Conservation (phyloP, 768 basidiomycete genomes). For the Plicaturopsis crispa region DNA sequence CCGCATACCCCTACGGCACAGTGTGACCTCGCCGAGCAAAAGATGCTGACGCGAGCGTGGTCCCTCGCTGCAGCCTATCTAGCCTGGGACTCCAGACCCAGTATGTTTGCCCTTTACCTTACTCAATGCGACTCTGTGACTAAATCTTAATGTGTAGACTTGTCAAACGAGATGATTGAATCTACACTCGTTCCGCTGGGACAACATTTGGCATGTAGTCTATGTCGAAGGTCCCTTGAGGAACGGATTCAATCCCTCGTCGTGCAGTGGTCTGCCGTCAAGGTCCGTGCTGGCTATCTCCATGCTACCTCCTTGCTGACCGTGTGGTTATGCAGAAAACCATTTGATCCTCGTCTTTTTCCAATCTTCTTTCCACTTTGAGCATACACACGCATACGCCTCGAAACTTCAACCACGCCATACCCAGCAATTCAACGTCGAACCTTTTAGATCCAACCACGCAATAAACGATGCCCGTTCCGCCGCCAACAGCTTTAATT, state of each 20-base stretch:
- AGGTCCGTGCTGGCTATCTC: constrained; percentile 22
- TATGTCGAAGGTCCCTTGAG: constrained; percentile 18
- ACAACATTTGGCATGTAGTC: constrained; percentile 19
- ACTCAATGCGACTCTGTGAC: not conserved
- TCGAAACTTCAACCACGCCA: too few relatives aligned
- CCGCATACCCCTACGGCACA: constrained; percentile 19
- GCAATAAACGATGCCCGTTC: too few relatives aligned
- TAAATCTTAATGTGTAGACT: constrained; percentile 13
- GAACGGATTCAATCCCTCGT: constrained; percentile 19
- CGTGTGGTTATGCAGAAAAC: too few relatives aligned
- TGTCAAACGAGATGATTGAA: constrained; percentile 19
- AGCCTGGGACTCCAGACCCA: constrained; percentile 28
- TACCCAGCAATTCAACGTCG: too few relatives aligned
- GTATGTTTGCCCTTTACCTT: constrained; percentile 13
- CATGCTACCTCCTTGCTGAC: too few relatives aligned
- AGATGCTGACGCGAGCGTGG: constrained; percentile 29
- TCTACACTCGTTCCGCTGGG: constrained; percentile 18
- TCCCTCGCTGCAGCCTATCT: constrained; percentile 26
- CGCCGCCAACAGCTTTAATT: too few relatives aligned
- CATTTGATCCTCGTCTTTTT: too few relatives aligned
- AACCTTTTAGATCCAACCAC: too few relatives aligned
- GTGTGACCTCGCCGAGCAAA: constrained; percentile 27
- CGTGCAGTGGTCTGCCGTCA: constrained; percentile 24
- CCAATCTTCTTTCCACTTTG: too few relatives aligned
- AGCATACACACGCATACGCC: too few relatives aligned